Evolutionary conservation across 2,329 filamentous ascomycete genomes (phyloP).

Genomic region (Colletotrichum melonis): DNA sequence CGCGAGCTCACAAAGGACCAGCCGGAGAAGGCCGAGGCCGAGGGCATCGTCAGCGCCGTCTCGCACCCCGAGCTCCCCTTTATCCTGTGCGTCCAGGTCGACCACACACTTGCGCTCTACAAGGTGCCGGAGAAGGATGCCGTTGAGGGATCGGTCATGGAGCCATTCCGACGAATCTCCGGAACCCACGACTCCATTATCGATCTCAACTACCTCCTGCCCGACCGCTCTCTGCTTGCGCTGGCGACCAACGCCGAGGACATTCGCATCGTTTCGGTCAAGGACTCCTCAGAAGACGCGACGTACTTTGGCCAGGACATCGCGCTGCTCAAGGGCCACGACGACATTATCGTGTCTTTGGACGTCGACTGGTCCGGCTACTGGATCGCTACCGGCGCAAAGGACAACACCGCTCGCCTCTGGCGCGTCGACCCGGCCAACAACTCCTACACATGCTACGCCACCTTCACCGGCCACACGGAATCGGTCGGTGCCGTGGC

Average conservation of each 20-base stretch:
- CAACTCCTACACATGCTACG: slow-evolving; percentile 81
- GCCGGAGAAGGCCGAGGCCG: slow-evolving; percentile 66
- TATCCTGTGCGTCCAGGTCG: slow-evolving; percentile 85
- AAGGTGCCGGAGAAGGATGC: slow-evolving; percentile 55
- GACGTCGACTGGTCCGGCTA: slow-evolving; percentile 97
- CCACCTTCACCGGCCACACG: slow-evolving; percentile 89
- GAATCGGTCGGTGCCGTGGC: slow-evolving; percentile 93
- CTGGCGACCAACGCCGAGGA: slow-evolving; percentile 96
- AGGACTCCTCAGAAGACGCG: slow-evolving; percentile 47
- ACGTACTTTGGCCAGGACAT: slow-evolving; percentile 91
- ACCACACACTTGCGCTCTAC: slow-evolving; percentile 88
- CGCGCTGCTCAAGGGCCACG: slow-evolving; percentile 86
- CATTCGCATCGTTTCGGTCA: slow-evolving; percentile 84
- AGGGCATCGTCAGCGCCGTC: slow-evolving; percentile 78
- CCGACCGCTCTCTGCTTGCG: slow-evolving; percentile 84
- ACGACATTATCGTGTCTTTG: slow-evolving; percentile 94
- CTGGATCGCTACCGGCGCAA: slow-evolving; percentile 95
- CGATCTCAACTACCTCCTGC: slow-evolving; percentile 87
- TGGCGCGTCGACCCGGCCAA: slow-evolving; percentile 87
- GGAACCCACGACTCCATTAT: slow-evolving; percentile 99
- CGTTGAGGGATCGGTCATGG: slow-evolving; percentile 42
- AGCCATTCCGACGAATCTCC: slow-evolving; percentile 82
- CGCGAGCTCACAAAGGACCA: slow-evolving; percentile 85
- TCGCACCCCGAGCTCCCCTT: slow-evolving; percentile 74
- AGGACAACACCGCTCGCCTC: slow-evolving; percentile 93